Base-by-base conservation (phyloP, 2,329 filamentous ascomycete species). In the Tetracladium maxilliforme region DNA sequence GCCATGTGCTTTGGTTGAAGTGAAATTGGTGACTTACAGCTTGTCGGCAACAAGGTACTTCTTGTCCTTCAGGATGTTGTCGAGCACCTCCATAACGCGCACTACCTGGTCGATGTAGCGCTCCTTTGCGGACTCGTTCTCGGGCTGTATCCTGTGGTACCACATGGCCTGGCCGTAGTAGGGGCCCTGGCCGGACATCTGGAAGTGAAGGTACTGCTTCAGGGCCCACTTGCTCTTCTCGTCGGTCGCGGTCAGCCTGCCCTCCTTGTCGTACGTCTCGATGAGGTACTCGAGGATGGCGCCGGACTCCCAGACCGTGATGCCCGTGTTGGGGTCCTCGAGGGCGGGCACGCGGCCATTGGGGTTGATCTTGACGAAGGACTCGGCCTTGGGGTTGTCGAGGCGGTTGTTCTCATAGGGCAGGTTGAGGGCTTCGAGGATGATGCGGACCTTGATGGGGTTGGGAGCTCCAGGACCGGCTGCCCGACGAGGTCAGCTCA, bases 271-370 rank as follows among this genome's bases (percentile, higher is more conserved):
- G 40, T 58, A 58, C 6, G 36, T 39, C 21, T 51, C 46, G 25
- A 50, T 32, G 6, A 60, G 25, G 26, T 59, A 61, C 26, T 55
- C 47, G 29, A 61, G 40, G 29, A 58, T 54, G 2, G 57, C 56
- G 10, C 52, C 54, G 10, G 46, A 51, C 34, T 61, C 57, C 51
- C 54, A 62, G 23, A 55, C 42, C 1, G 43, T 47, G 20, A 61
- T 40, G 24, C 45, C 45, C 24, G 54, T 57, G 16, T 47, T 47
- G 22, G 51, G 48, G 32, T 58, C 44, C 14, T 56, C 30, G 14
- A 49, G 38, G 4, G 41, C 25, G 6, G 45, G 44, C 9, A 45
- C 28, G 5, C 38, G 35, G 14, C 42, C 40, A 22, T 47, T 47
- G n/a, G 38, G 40, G 25, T 44, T 43, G 25, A 43, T 22, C 3